Evolutionary conservation across 257 asterid genomes (phyloP), one percentile per base, ranked within the genome.

Genomic region (Solanum habrochaites): DNA sequence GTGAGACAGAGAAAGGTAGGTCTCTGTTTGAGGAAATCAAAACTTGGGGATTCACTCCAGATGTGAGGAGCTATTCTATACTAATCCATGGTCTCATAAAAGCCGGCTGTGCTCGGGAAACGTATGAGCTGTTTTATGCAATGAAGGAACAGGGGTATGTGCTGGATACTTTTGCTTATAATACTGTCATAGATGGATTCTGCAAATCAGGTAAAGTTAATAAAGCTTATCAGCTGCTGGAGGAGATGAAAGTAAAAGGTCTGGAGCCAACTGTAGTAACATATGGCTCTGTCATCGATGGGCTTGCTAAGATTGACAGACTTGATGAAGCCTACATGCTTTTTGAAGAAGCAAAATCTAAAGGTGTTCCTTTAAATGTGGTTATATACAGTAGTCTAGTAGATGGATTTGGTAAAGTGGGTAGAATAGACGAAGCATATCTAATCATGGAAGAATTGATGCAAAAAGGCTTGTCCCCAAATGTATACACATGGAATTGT

Each of bases 271-370:
- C 98, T 32, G 99, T 94, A 23, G 96, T 95, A 45, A 97, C 99
- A 20, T 95, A 97, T 66, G 99, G 99, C 58, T 94, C 96, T 11
- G 98, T 97, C 64, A 93, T 97, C 83, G 99, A 97, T 32, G 98
- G 99, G 88, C 99, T 97, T 85, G 98, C 99, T 31, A 97, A 95
- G 92, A 97, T 97, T 77, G 98, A 97, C 92, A 92, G 99, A 91
- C 98, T 95, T 47, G 99, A 97, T 74, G 99, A 97, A 90, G 98
- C 99, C 70, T 95, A 95, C 89, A 97, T 97, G 99, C 98, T 97
- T 74, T 97, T 95, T 18, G 99, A 97, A 95, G 99, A 97, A 91
- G 99, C 99, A 84, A 97, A 97, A 91, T 94, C 99, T 3, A 88
- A 89, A 52, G 96, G 94, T 11, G 87, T 94, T 60, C 94, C 90